phyloP scores from a whole-genome alignment of 345 rosid genomes.

The Erysimum cheiranthoides region DNA sequence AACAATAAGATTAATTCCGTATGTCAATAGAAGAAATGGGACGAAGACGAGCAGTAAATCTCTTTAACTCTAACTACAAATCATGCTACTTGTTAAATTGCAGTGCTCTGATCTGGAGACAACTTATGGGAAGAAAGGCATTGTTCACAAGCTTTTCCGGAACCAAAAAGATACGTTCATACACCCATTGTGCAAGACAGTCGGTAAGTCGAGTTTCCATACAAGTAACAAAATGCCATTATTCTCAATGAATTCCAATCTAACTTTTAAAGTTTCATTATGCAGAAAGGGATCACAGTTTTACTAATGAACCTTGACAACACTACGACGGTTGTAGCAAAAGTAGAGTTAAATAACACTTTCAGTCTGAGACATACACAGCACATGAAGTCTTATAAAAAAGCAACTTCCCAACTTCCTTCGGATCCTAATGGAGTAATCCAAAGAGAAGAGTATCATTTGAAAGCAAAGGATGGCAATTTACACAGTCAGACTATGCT shows the following conservation, averaged over 20 bases:
- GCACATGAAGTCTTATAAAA: conserved; percentile 40
- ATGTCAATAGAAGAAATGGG: neutral
- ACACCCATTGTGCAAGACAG: conserved; percentile 81
- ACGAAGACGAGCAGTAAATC: neutral
- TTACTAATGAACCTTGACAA: conserved; percentile 79
- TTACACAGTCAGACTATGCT: conserved; percentile 81
- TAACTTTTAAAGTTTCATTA: conserved; percentile 17
- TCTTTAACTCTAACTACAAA: neutral
- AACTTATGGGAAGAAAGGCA: conserved; percentile 81
- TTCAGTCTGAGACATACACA: conserved; percentile 38
- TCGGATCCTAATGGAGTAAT: conserved; percentile 33
- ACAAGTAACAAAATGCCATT: neutral
- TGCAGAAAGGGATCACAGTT: conserved; percentile 78
- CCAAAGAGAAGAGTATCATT: conserved; percentile 84
- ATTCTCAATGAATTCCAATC: neutral
- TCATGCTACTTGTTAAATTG: conserved; percentile 29
- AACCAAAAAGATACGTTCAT: conserved; percentile 70
- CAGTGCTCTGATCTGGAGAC: conserved; percentile 95
- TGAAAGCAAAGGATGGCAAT: conserved; percentile 75
- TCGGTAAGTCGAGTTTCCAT: conserved; percentile 57
- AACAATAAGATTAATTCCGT: neutral
- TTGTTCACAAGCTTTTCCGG: conserved; percentile 68
- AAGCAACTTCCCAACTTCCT: conserved; percentile 23
- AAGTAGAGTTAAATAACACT: conserved; percentile 50
- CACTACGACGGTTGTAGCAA: conserved; percentile 57